Evolutionary conservation across 106 monocot genomes (phyloP), one percentile per base, ranked within the genome.

Genomic region (Triglochin maritima): DNA sequence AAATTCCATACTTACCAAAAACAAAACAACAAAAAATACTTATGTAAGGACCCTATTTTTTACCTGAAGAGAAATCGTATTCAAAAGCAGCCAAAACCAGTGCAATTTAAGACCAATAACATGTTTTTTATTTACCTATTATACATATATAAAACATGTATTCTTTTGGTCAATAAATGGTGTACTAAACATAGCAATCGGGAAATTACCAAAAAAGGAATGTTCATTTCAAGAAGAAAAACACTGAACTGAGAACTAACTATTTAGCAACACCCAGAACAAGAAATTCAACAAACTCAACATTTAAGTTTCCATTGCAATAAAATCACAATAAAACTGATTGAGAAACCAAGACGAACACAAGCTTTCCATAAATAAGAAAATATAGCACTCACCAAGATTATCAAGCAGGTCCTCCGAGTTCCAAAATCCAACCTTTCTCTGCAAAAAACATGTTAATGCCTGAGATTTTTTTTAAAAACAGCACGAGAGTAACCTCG

Each of bases 401-500:
- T 44, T 17, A 61, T 61, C 60, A 61, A 44, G 44, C 11, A 44
- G 3, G 50, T 41, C n/a, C 42, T 7, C 16, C 41, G 53, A 13
- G 2, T 68, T 44, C 52, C 43, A 54, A 50, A 68, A 68, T 29
- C 50, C 50, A 16, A 17, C 17, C 65, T 48, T 42, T 50, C 47
- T 65, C 65, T 65, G 47, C 47, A 68, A 68, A 47, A 68, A 16
- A 82, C 81, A 81, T 81, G 78, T 81, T 85, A 81, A 78, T 80
- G 80, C 84, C 81, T 78, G 81, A 81, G 80, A 81, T 78, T 81
- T 81, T 78, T 81, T 85, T 81, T 78, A 81, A 80, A 81, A 80
- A 81, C 81, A 78, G 85, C 81, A 81, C 81, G 85, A 80, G 85
- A 85, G 81, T 81, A 81, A 80, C 79, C 85, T 81, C 85, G 85